Conservation (phyloP, 2,329 filamentous ascomycete species). For the Talaromyces sp. region DNA sequence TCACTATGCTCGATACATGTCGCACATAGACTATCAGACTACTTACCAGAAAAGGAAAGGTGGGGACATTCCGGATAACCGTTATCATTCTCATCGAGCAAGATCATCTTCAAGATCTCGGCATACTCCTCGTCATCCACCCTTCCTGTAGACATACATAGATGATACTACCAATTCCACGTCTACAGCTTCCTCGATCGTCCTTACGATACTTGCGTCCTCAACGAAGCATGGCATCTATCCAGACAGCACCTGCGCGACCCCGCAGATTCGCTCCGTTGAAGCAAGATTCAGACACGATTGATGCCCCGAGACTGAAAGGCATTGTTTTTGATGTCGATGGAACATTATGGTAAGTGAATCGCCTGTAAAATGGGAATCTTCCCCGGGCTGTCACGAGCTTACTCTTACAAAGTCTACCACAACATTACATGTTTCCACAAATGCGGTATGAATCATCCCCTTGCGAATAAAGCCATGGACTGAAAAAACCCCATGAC, state of each 20-base stretch:
- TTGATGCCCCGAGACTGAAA: conserved; percentile 45
- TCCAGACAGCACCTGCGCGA: conserved; percentile 24
- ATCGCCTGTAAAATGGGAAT: neutral
- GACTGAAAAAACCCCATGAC: neutral
- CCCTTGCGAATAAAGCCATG: neutral
- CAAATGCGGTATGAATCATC: conserved; percentile 64
- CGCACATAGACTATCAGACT: neutral
- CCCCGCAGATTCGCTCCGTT: conserved; percentile 52
- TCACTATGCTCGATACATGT: neutral
- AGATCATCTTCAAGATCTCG: neutral
- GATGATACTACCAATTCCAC: neutral
- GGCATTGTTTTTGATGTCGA: conserved; percentile 87
- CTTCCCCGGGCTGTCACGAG: too few relatives aligned
- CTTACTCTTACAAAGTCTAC: conserved; percentile 57
- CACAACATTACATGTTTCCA: conserved; percentile 92
- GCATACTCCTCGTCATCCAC: neutral
- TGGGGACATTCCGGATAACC: conserved; percentile 7
- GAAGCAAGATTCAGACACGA: conserved; percentile 31
- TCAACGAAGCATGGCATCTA: conserved; percentile 26
- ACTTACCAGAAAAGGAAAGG: conserved; percentile 10
- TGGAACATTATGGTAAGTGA: conserved; percentile 78
- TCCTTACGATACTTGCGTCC: neutral
- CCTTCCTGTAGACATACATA: neutral
- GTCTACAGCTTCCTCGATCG: neutral
- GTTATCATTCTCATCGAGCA: neutral